Base-by-base conservation (phyloP, 164 flowering plant genomes). In the Sedum album region DNA sequence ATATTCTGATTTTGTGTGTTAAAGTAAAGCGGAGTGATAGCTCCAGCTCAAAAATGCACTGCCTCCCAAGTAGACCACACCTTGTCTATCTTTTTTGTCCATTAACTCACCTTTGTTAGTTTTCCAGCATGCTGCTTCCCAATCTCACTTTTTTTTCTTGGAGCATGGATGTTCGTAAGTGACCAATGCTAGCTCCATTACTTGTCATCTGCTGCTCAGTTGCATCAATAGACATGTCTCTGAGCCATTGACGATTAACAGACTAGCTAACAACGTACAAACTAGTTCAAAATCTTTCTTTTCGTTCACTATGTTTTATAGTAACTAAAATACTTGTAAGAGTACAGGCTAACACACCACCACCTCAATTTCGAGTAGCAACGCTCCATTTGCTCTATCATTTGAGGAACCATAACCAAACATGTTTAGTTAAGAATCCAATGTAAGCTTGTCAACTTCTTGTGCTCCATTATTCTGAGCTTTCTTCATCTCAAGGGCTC, bases 401-500 rank as follows among this genome's bases (percentile, higher is more conserved):
- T 15, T 25, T 55, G 31, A 8, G 17, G 4, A 10, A 55, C 15
- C 30, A 51, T 6, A 23, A 55, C 15, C 6, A 55, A 4, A 2
- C 26, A 25, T 55, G 42, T 35, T 31, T 2, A 1, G 69, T 82
- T 77, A 87, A 55, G 88, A 78, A 76, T 82, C 88, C 64, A 79
- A 72, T 38, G 88, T 72, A 44, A 83, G 90, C 70, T 77, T 85
- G 71, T 85, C 86, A 8, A 82, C 76, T 23, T 86, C 88, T 74
- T 71, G 77, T 68, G 73, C 64, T 36, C 89, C 93, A 51, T 91
- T 91, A 73, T 76, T 82, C 20, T 90, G 81, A 65, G 96, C 97
- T 78, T 90, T 91, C 86, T 87, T 94, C 80, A 91, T 66, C 70
- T 91, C 96, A 31, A 94, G 82, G 57, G 97, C 99, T 72, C 87